Conservation (phyloP, 805 yeast species). For the Schizosaccharomyces osmophilus region DNA sequence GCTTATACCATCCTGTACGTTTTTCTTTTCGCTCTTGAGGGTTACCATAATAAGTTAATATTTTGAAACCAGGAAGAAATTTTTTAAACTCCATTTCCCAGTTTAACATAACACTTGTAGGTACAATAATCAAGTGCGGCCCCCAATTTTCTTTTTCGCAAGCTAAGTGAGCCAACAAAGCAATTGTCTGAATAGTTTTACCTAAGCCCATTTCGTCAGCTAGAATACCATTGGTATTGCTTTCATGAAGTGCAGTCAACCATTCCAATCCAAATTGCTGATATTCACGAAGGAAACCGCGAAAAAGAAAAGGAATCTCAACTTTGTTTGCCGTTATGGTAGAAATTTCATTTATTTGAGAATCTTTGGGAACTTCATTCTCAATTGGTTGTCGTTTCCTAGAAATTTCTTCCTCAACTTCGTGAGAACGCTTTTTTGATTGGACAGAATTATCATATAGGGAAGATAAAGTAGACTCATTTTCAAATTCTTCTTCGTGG, state of each 20-base stretch:
- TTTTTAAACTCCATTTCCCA: constrained; percentile 99
- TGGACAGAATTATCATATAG: too few species aligned
- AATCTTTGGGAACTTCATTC: neutral
- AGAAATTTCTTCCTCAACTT: too few species aligned
- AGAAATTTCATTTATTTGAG: neutral
- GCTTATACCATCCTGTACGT: constrained; percentile 92
- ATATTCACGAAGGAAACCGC: constrained; percentile 69
- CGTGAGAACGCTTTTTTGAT: too few species aligned
- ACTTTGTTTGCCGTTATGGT: neutral
- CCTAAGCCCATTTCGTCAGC: constrained; percentile 98
- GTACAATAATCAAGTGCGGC: constrained; percentile 88
- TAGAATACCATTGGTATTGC: constrained; percentile 80
- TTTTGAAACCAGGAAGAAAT: constrained; percentile 94
- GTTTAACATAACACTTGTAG: constrained; percentile 87
- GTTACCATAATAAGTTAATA: constrained; percentile 82
- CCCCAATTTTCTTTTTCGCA: constrained; percentile 93
- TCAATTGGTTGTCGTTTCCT: too few species aligned
- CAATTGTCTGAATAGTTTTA: constrained; percentile 86
- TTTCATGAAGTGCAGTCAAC: constrained; percentile 82
- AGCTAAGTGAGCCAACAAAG: constrained; percentile 66
- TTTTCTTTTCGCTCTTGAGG: constrained; percentile 92
- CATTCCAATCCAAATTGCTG: constrained; percentile 93
- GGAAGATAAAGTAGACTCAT: too few species aligned
- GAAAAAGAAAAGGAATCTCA: constrained; percentile 32
- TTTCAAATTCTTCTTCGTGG: too few species aligned